A percentile compares a stretch with the other conserved stretches of the same genome.
Evolutionary conservation across 768 basidiomycete species (phyloP).

Genomic region (Kwoniella heveanensis): DNA sequence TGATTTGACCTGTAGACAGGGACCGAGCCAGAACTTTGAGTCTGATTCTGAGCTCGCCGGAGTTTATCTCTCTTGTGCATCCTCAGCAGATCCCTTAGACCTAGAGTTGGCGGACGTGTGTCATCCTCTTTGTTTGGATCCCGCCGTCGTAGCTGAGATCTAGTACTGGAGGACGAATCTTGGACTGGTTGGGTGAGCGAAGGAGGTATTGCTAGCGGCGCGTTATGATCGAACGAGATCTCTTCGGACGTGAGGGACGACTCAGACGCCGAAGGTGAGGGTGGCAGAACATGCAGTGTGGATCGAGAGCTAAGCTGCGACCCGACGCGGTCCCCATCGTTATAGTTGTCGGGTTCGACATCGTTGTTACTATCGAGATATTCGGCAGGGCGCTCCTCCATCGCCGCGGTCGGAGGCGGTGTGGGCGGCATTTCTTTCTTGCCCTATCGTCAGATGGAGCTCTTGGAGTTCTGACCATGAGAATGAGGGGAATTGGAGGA

Average conservation of each 20-base stretch:
- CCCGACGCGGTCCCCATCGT: background rate
- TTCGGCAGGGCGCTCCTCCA: background rate
- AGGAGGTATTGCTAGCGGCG: background rate
- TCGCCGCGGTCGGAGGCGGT: background rate
- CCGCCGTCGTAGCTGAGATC: too few species aligned
- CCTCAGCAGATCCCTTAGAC: slow-evolving; percentile 23
- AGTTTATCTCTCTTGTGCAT: slow-evolving; percentile 14
- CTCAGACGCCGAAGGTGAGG: slow-evolving; percentile 10
- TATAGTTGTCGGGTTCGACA: background rate
- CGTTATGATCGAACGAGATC: slow-evolving; percentile 20
- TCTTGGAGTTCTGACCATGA: too few species aligned
- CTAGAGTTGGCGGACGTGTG: slow-evolving; percentile 4
- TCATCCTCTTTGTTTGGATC: background rate
- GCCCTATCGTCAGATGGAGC: too few species aligned
- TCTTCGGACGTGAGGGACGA: slow-evolving; percentile 26
- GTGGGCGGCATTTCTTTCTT: background rate
- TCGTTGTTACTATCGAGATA: background rate
- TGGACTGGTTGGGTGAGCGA: background rate
- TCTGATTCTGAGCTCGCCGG: background rate
- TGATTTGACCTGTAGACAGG: background rate
- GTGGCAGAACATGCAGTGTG: slow-evolving; percentile 3
- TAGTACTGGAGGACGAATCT: too few species aligned
- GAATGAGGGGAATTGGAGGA: too few species aligned
- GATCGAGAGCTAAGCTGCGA: background rate
- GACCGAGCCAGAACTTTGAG: background rate